Evolutionary conservation across 495 filamentous ascomycete genomes (phyloP).

Genomic region (Penicillium salamii): DNA sequence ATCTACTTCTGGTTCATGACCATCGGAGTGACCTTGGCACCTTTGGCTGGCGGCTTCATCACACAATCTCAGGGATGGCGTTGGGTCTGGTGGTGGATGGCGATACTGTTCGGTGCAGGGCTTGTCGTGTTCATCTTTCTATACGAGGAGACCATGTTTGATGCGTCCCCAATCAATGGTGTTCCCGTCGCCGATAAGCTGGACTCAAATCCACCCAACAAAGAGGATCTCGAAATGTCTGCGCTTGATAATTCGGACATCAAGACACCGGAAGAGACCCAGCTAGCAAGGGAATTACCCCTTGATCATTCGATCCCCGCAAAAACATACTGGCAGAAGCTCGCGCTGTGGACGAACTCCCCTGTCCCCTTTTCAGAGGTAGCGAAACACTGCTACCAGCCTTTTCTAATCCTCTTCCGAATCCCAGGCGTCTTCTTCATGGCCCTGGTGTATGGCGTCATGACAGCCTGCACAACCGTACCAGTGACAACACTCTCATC

Average conservation of each 20-base stretch:
- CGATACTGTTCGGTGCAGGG: slow-evolving; percentile 37
- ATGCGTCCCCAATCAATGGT: slow-evolving; percentile 3
- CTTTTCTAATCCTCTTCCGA: slow-evolving; percentile 23
- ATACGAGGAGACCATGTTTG: slow-evolving; percentile 21
- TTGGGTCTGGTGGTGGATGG: slow-evolving; percentile 51
- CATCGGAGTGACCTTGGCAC: slow-evolving; percentile 31
- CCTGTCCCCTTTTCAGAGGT: slow-evolving; percentile 16
- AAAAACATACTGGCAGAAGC: slow-evolving; percentile 16
- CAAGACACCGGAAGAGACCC: background rate
- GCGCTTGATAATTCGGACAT: background rate
- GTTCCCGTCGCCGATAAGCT: slow-evolving; percentile 5
- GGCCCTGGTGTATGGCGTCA: slow-evolving; percentile 32
- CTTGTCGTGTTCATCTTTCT: slow-evolving; percentile 15
- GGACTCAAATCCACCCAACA: background rate
- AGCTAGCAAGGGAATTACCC: too few species aligned
- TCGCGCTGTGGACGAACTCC: slow-evolving; percentile 17
- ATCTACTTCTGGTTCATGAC: slow-evolving; percentile 35
- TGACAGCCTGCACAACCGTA: slow-evolving; percentile 32
- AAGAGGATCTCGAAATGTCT: slow-evolving; percentile 4
- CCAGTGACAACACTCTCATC: slow-evolving; percentile 28
- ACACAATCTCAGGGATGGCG: slow-evolving; percentile 43
- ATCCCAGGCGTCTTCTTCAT: slow-evolving; percentile 36
- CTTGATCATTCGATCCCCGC: slow-evolving; percentile 16
- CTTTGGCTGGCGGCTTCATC: slow-evolving; percentile 44
- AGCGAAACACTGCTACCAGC: slow-evolving; percentile 22